Conservation (phyloP, 2,329 filamentous ascomycete genomes). For the Alternaria alternata region DNA sequence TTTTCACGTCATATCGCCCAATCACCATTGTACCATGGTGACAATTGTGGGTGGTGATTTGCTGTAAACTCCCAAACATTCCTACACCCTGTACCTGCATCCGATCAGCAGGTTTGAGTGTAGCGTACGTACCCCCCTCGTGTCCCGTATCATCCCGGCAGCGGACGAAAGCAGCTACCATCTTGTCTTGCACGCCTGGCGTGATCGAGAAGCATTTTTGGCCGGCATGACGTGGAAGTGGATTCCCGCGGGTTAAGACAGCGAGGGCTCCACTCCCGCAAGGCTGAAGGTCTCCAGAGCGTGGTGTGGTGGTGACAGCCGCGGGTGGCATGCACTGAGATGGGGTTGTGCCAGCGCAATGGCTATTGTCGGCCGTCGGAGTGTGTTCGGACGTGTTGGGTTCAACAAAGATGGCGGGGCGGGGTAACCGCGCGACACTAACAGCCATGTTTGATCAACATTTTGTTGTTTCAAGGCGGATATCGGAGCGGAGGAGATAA, state of each 20-base stretch:
- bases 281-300: conserved; percentile 12
- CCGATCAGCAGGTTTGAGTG: conserved; percentile 11
- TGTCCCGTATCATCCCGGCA: conserved; percentile 23
- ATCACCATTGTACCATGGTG: not conserved
- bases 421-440: conserved; percentile 8
- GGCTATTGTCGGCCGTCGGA: not conserved
- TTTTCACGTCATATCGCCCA: conserved; percentile 2
- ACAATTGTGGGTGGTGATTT: conserved; percentile 9
- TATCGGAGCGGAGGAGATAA: not conserved
- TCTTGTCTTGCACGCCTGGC: conserved; percentile 22
- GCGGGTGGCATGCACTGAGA: conserved; percentile 2
- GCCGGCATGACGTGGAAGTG: conserved; percentile 15
- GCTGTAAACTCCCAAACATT: conserved; percentile 8
- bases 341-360: conserved; percentile 1
- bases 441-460: not conserved
- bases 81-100: conserved; percentile 20
- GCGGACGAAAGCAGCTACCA: conserved; percentile 26
- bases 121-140: conserved; percentile 12
- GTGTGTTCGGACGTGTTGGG: conserved; percentile 6
- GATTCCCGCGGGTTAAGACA: not conserved
- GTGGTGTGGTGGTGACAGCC: not conserved
- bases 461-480: conserved; percentile 7
- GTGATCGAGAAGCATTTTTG: conserved; percentile 5
- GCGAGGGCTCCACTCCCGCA: conserved; percentile 7
- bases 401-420: conserved; percentile 2